Evolutionary conservation across 192 early-diverging fungal genomes (phyloP).

Genomic region (Backusella macrospora): DNA sequence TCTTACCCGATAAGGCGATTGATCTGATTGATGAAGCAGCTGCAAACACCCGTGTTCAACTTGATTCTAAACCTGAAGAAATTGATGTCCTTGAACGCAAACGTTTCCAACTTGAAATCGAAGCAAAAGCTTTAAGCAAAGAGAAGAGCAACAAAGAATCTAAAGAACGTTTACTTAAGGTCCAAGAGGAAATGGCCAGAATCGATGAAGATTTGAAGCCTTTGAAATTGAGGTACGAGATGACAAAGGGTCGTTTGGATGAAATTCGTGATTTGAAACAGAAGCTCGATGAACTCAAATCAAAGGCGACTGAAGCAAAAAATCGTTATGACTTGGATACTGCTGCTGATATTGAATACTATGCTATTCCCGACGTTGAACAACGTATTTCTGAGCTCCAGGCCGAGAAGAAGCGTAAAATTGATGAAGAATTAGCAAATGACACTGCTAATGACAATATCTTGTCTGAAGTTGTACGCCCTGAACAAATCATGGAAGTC

Average conservation of each 20-base stretch:
- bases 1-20: constrained; percentile 82
- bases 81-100: constrained; percentile 96
- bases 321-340: constrained; percentile 79
- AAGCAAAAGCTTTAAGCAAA: constrained; percentile 90
- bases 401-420: constrained; percentile 53
- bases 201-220: constrained; percentile 89
- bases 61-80: constrained; percentile 95
- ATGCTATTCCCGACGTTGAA: constrained; percentile 89
- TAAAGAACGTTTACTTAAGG: constrained; percentile 76
- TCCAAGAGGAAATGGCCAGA: constrained; percentile 80
- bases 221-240: constrained; percentile 81
- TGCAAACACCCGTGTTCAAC: constrained; percentile 93
- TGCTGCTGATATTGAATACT: constrained; percentile 94
- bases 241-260: constrained; percentile 86
- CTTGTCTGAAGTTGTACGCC: constrained; percentile 83
- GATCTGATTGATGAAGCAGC: constrained; percentile 90
- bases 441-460: constrained; percentile 53
- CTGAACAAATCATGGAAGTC: constrained; percentile 94
- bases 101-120: constrained; percentile 92
- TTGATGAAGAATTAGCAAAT: constrained; percentile 63
- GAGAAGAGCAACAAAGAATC: constrained; percentile 90
- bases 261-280: constrained; percentile 83
- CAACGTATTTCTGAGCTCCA: constrained; percentile 75
- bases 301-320: constrained; percentile 86
- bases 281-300: constrained; percentile 86